Evolutionary conservation across 1,139 yeast genomes (phyloP).

Genomic region (Dujonia santamariae): DNA sequence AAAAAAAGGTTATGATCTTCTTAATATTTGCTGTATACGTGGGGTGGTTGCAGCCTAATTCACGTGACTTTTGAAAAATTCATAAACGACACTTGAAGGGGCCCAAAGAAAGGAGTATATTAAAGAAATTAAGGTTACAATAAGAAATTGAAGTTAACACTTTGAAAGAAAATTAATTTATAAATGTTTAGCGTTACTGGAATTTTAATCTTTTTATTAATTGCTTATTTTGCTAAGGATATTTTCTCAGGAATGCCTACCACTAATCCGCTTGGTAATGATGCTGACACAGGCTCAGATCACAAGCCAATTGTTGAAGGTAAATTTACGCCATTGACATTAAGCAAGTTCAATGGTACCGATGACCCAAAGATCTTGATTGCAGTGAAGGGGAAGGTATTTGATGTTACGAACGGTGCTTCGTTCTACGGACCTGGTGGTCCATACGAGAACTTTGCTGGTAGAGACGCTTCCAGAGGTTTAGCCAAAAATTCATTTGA

Average conservation of each 20-base stretch:
- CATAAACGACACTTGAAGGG: too few species aligned
- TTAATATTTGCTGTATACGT: too few species aligned
- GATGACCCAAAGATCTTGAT: constrained; percentile 77
- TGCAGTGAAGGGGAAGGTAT: constrained; percentile 82
- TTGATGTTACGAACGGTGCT: constrained; percentile 79
- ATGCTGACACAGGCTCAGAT: constrained; percentile 12
- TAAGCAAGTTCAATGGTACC: constrained; percentile 75
- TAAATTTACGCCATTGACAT: constrained; percentile 73
- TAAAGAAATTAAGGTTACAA: too few species aligned
- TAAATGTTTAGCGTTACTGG: constrained; percentile 18
- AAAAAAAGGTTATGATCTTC: too few species aligned
- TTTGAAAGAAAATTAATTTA: too few species aligned
- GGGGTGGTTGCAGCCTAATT: too few species aligned
- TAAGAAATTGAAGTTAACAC: too few species aligned
- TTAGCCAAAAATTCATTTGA: constrained; percentile 90
- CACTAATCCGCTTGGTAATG: constrained; percentile 15
- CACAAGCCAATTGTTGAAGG: constrained; percentile 70
- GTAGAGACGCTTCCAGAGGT: constrained; percentile 94
- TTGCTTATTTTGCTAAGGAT: constrained; percentile 22
- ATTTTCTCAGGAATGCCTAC: constrained; percentile 14
- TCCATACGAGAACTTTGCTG: constrained; percentile 93
- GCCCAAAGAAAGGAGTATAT: too few species aligned
- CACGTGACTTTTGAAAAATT: too few species aligned
- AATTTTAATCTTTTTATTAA: constrained; percentile 20
- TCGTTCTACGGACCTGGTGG: constrained; percentile 96